These are phyloP conservation scores for Phaffomyces antillensis DNA, from an alignment of 805 yeast genomes.

Conservation along the genomic window DNA sequence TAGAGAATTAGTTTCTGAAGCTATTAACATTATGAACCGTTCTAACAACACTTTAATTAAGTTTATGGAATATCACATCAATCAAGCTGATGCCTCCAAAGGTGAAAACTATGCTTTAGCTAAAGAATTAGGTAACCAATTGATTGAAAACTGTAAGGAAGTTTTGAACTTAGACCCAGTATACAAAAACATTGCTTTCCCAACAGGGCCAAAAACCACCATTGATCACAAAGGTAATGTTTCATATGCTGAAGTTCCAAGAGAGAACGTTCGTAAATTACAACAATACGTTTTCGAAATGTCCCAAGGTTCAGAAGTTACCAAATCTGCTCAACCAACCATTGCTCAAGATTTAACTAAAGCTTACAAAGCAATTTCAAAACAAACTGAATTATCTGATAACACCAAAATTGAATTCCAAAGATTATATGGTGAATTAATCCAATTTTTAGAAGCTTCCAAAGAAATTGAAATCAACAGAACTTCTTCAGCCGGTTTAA, in stretches of 20 bases:
- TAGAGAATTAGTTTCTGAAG: constrained; percentile 92
- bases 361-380: constrained; percentile 74
- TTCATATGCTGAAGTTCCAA: constrained; percentile 74
- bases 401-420: constrained; percentile 67
- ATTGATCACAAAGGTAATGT: constrained; percentile 87
- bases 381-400: constrained; percentile 55
- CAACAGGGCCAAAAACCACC: constrained; percentile 90
- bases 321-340: constrained; percentile 63
- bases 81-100: constrained; percentile 59
- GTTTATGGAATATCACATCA: constrained; percentile 83
- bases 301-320: constrained; percentile 90
- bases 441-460: constrained; percentile 59
- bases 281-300: constrained; percentile 94
- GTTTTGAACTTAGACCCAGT: constrained; percentile 78
- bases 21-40: constrained; percentile 96
- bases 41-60: constrained; percentile 89
- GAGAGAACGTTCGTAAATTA: constrained; percentile 87
- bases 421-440: constrained; percentile 61
- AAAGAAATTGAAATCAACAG: constrained; percentile 65
- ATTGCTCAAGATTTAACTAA: constrained; percentile 79
- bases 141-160: constrained; percentile 92
- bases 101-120: constrained; percentile 94
- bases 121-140: constrained; percentile 82
- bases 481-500: constrained; percentile 46
- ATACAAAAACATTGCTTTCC: constrained; percentile 88